Evolutionary conservation across 805 yeast genomes (phyloP).

Genomic region (Wickerhamiella alocasiicola): DNA sequence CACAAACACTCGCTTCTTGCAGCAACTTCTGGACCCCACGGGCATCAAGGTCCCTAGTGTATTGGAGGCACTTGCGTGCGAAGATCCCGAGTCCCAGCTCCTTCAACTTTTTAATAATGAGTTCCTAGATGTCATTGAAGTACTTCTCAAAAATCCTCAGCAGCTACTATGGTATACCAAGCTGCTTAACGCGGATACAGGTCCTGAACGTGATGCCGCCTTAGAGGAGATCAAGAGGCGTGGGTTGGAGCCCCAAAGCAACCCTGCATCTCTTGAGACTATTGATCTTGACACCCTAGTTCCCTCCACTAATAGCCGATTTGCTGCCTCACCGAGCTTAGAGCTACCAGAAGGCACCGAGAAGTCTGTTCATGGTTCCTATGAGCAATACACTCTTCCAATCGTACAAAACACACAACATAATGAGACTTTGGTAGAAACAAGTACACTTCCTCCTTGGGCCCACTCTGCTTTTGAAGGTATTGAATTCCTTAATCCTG

Average conservation of each 20-base stretch:
- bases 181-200: slow-evolving; percentile 30
- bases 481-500: slow-evolving; percentile 55
- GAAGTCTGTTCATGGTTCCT: slow-evolving; percentile 55
- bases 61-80: slow-evolving; percentile 31
- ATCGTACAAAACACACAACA: slow-evolving; percentile 28
- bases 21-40: slow-evolving; percentile 33
- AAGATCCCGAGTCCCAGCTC: slow-evolving; percentile 43
- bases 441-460: slow-evolving; percentile 67
- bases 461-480: slow-evolving; percentile 60
- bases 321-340: slow-evolving; percentile 54
- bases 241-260: slow-evolving; percentile 16
- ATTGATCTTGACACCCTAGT: slow-evolving; percentile 42
- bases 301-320: slow-evolving; percentile 64
- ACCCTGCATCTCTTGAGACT: slow-evolving; percentile 25
- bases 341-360: slow-evolving; percentile 74
- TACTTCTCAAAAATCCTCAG: slow-evolving; percentile 39
- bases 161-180: slow-evolving; percentile 43
- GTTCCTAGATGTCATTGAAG: slow-evolving; percentile 37
- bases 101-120: slow-evolving; percentile 41
- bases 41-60: slow-evolving; percentile 37
- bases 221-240: slow-evolving; percentile 20
- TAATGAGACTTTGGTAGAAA: slow-evolving; percentile 34
- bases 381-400: slow-evolving; percentile 89
- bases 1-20: slow-evolving; percentile 13
- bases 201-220: slow-evolving; percentile 30